These are phyloP conservation scores for Flueggea neowawraea DNA, from an alignment of 441 rosid species.

Conservation along the genomic window DNA sequence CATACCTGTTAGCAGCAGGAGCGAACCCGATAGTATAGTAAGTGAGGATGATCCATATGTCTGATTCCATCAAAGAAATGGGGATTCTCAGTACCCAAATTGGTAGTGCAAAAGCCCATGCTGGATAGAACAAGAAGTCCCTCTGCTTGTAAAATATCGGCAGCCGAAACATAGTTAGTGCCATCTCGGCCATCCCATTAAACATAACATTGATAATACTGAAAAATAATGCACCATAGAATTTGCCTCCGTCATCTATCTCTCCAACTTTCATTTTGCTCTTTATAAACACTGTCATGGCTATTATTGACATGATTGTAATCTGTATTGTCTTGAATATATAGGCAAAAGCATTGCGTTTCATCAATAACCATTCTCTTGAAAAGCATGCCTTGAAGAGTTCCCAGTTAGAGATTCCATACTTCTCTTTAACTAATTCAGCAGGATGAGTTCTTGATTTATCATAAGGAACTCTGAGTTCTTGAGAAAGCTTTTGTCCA, in stretches of 20 bases:
- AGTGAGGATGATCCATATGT: slow-evolving; percentile 62
- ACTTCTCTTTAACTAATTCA: background rate
- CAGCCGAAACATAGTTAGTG: slow-evolving; percentile 59
- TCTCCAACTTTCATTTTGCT: slow-evolving; percentile 45
- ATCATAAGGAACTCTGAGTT: background rate
- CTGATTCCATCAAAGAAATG: slow-evolving; percentile 60
- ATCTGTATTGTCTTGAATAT: slow-evolving; percentile 64
- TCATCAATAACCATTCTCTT: slow-evolving; percentile 6
- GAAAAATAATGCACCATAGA: slow-evolving; percentile 62
- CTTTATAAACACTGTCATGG: slow-evolving; percentile 55
- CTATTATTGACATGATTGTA: slow-evolving; percentile 46
- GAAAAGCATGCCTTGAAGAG: background rate
- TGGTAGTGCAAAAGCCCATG: slow-evolving; percentile 71
- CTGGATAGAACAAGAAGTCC: slow-evolving; percentile 62
- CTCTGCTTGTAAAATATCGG: slow-evolving; percentile 69
- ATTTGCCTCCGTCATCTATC: slow-evolving; percentile 33
- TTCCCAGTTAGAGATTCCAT: slow-evolving; percentile 6
- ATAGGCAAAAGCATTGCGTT: slow-evolving; percentile 54
- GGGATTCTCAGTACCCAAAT: slow-evolving; percentile 70
- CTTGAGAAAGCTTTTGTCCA: background rate
- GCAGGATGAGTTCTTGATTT: slow-evolving; percentile 1
- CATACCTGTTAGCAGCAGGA: slow-evolving; percentile 53
- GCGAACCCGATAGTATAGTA: slow-evolving; percentile 76
- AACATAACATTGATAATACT: slow-evolving; percentile 71
- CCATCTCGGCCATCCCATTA: slow-evolving; percentile 70